Evolutionary conservation across 2,329 filamentous ascomycete genomes (phyloP), one percentile per base, ranked within the genome.

Genomic region (Pseudogymnoascus sp.): DNA sequence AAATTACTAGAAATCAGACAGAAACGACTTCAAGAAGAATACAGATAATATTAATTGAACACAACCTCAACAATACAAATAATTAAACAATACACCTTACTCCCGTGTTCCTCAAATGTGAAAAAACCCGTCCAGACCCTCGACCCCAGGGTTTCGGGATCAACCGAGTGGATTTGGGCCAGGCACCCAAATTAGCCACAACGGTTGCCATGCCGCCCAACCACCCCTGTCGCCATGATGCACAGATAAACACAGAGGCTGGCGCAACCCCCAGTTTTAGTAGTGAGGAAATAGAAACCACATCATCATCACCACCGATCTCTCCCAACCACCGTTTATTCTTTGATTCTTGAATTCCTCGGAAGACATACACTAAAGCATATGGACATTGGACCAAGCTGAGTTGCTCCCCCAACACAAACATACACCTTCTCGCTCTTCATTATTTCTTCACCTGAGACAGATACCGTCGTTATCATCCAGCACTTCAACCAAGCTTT

Each of bases 211-310:
- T 56, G 46, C 46, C 46, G 46, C 46, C 46, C 25, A 56, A 56
- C 46, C 46, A 56, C 46, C 46, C 46, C 46, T 56, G 46, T 56
- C 46, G 46, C 46, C 46, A 34, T 56, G 46, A 56, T 56, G 46
- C 46, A 56, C 46, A 56, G 46, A 56, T 56, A 56, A 60, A 60
- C 59, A 60, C 34, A 37, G 34, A 60, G 59, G 59, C 34, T 60
- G 59, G 59, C 6, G 25, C 46, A 56, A 56, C 46, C 46, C 46
- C 46, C 25, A 56, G 46, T 56, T 56, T 56, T 56, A 23, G 46
- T 18, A 56, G 46, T 56, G 46, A 56, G 46, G 46, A 56, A 56
- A 18, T 56, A 56, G 46, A 56, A 56, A 56, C 46, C 46, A 34
- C 46, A 56, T 56, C 46, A 56, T 56, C 46, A 34, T 18, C 46